Evolutionary conservation across 495 filamentous ascomycete species (phyloP), one percentile per base, ranked within the genome.

Genomic region (Neurospora cerealis): DNA sequence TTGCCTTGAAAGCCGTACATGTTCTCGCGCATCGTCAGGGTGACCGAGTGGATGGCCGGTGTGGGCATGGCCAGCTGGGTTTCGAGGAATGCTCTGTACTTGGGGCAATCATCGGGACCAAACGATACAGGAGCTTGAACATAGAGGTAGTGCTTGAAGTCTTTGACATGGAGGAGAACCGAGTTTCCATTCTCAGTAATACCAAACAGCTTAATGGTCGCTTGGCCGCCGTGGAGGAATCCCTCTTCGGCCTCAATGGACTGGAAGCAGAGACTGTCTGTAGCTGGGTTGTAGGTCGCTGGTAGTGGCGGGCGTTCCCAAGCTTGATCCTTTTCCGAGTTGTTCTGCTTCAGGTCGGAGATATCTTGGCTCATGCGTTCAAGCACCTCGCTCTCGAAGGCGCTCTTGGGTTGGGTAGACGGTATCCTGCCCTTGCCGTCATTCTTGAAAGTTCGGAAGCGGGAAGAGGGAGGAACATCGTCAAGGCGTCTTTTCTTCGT

Each of bases 101-200:
- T 84, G 3, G 91, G 86, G 80, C 93, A 94, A 79, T 98, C 92
- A 7, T 87, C 84, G 73, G 89, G 88, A 15, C 86, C 87, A 82
- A 99, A 99, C 28, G 87, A 87, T 6, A 95, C 84, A 0, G 96
- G 96, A 2, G 96, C 96, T 10, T 93, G 91, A 69, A 98, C 90
- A 78, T 97, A 99, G 70, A 99, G 88, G 78, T 99, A 99, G 81
- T 98, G 96, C 73, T 93, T 89, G 81, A 99, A 99, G 79, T 93
- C 93, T 7, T 92, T 97, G 73, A 99, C 94, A 81, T 99, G 95
- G 21, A 99, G 86, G 73, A 98, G 86, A 10, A 97, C 95, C 2
- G 96, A 98, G 83, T 99, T 93, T 74, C 96, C 96, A 60, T 87
- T 83, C 85, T 96, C 93, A n/a, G 95, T 98, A n/a, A 98, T 93